phyloP scores from a whole-genome alignment of 495 filamentous ascomycete species.

The Penicilliopsis zonata region DNA sequence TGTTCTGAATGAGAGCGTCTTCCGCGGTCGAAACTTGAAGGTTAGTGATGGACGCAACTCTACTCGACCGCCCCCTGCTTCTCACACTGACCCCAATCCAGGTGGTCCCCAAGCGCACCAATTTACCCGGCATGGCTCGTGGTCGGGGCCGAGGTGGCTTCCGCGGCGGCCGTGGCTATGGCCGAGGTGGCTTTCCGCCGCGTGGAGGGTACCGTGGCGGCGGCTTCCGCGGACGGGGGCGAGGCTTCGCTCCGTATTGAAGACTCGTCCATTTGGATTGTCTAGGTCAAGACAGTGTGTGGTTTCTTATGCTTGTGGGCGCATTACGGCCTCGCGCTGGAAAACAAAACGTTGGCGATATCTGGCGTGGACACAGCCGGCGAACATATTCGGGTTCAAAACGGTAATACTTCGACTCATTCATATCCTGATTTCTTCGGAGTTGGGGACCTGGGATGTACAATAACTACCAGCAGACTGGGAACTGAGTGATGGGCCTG shows the following conservation, averaged over 20 bases:
- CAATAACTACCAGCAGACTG: slow-evolving; percentile 18
- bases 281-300: not conserved
- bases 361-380: not conserved
- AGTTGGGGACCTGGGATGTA: slow-evolving; percentile 22
- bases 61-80: not conserved
- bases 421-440: slow-evolving; percentile 17
- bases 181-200: slow-evolving; percentile 50
- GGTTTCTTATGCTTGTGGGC: not conserved
- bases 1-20: slow-evolving; percentile 91
- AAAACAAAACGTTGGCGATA: not conserved
- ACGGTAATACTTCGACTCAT: slow-evolving; percentile 5
- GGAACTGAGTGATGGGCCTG: slow-evolving; percentile 9
- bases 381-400: slow-evolving; percentile 3
- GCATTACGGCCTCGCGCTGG: no score
- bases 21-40: slow-evolving; percentile 91
- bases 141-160: slow-evolving; percentile 61
- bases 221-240: slow-evolving; percentile 62
- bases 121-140: slow-evolving; percentile 86
- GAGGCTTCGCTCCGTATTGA: slow-evolving; percentile 76
- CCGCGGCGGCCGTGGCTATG: slow-evolving; percentile 51
- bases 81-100: slow-evolving; percentile 18
- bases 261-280: slow-evolving; percentile 1
- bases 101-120: slow-evolving; percentile 95
- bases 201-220: slow-evolving; percentile 73
- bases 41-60: slow-evolving; percentile 29